Evolutionary conservation across 805 yeast species (phyloP).

Genomic region (Lipomyces oligophaga): DNA sequence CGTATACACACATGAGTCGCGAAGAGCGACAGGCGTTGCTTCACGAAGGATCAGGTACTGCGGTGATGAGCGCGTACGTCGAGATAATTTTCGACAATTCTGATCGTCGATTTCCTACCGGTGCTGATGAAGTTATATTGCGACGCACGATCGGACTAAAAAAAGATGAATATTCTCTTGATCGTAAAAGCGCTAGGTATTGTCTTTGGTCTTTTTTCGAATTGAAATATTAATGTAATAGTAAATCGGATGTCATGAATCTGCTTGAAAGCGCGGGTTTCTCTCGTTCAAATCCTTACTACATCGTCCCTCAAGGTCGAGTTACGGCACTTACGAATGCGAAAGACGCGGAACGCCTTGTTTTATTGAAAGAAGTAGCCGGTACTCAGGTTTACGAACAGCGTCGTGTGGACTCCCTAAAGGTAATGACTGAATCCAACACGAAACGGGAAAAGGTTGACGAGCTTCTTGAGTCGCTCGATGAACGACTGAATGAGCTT

Average conservation of each 20-base stretch:
- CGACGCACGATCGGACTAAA: constrained; percentile 90
- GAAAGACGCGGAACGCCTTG: constrained; percentile 75
- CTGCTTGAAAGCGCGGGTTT: constrained; percentile 89
- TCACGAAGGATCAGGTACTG: constrained; percentile 75
- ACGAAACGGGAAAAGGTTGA: constrained; percentile 67
- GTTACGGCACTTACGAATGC: constrained; percentile 83
- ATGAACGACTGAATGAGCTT: constrained; percentile 69
- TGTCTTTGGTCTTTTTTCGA: neutral
- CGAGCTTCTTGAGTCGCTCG: constrained; percentile 62
- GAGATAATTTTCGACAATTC: constrained; percentile 82
- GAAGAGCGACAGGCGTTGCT: constrained; percentile 84
- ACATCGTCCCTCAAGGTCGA: constrained; percentile 95
- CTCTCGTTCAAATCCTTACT: constrained; percentile 84
- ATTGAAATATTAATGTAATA: neutral
- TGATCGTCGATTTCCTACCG: constrained; percentile 69
- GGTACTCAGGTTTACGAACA: constrained; percentile 90
- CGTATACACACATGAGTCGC: constrained; percentile 74
- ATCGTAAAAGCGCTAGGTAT: constrained; percentile 66
- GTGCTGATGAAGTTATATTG: constrained; percentile 63
- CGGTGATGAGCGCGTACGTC: constrained; percentile 88
- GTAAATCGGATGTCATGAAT: constrained; percentile 71
- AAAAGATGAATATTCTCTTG: constrained; percentile 85
- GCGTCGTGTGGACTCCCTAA: constrained; percentile 70
- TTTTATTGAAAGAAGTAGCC: constrained; percentile 81
- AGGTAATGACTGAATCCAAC: constrained; percentile 72